Base-by-base conservation (phyloP, 306 rosid species). In the Castanopsis chinensis region DNA sequence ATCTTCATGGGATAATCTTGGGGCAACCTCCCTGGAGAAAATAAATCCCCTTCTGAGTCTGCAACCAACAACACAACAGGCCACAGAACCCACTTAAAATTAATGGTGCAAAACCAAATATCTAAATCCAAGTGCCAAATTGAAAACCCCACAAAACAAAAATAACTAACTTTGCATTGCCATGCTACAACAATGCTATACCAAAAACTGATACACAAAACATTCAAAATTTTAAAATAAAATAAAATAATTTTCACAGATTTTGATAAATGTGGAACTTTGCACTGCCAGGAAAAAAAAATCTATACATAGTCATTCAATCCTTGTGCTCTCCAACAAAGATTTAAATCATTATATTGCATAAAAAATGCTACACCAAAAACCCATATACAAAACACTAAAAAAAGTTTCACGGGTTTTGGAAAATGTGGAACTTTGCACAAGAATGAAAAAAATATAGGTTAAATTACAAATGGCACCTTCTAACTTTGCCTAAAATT, bases 1-100 rank as follows among this genome's bases (percentile, higher is more conserved):
- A 90, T 85, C 92, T 87, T 93, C 83, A 93, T 76, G 19, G 94
- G 87, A 82, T 87, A 84, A 86, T 93, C 98, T 35, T 88, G 89
- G 63, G 88, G 77, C 53, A 82, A 70, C 87, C 84, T 91, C 87
- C 84, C 96, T 2, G 86, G 74, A 57, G 85, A 80, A 82, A 83
- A 69, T 1, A 85, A 30, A 51, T 87, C 89, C 73, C 23, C 90
- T 84, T 92, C 97, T 79, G 84, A 82, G 87, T 92, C 97, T 94
- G 88, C 87, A 85, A 12, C 80, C 71, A 83, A 61, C 86, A 80
- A 17, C 72, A 67, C 75, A 81, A 74, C 63, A 41, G 45, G 45
- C 8, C 77, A 79, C 25, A 67, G 4, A 67, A 35, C 52, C 37
- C 37, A 67, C 72, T 17, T 35, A 10, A 35, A 33, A 35, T 30